Base-by-base conservation (phyloP, 148 eudicot genomes). In the Silene uniflora region DNA sequence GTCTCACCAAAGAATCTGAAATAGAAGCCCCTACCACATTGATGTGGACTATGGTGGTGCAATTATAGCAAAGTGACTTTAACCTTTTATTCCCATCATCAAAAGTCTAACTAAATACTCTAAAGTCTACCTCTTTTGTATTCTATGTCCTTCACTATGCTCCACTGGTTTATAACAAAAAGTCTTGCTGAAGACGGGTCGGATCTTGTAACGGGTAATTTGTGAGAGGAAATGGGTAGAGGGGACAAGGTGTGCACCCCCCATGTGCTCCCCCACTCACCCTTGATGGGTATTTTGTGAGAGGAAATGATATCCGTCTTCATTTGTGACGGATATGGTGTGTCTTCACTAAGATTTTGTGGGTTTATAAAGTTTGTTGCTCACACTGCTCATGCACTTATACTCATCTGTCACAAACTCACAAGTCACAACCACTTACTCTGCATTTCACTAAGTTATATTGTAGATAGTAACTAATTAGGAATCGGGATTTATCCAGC, bases 1-100 rank as follows among this genome's bases (percentile, higher is more conserved):
- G 1, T 65, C 49, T 47, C 42, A 27, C 17, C 19, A 62, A 74
- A 47, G 77, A 64, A 65, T 65, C 62, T 65, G 7, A 70, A 17
- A 21, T 19, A 17, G 44, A 19, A n/a, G 27, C 66, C 73, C 73
- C 74, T 68, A 69, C 80, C 75, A 77, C 56, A 12, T 32, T 32
- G 35, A 12, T 13, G 1, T 52, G 6, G 10, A 47, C 69, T 24
- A 55, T 63, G 25, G 18, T 75, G 23, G 77, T 65, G 49, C 67
- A 52, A 77, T 71, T 6, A 71, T 74, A 60, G 42, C 17, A 29
- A 39, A 58, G 21, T 24, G 27, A 68, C 59, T n/a, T 44, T 67
- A 39, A 27, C 7, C 44, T 52, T 42, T 62, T 64, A 27, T 67
- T 67, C 72, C 39, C 77, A 63, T 65, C 21, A 56, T 65, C 21